Evolutionary conservation across 2,329 filamentous ascomycete genomes (phyloP).

Genomic region (Lecanicillium sp.): DNA sequence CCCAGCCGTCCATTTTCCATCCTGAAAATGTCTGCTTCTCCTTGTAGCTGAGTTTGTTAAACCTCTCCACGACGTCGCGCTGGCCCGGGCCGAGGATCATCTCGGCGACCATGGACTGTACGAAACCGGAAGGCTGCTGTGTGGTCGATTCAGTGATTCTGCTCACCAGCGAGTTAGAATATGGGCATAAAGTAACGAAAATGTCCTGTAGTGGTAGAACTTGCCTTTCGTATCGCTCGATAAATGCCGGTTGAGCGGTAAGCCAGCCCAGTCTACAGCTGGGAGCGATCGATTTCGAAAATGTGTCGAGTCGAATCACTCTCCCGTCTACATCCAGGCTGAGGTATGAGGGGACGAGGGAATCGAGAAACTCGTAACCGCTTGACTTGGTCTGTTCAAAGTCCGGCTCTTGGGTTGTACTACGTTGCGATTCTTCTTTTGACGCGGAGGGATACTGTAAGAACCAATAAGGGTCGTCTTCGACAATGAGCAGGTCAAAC

Average conservation of each 20-base stretch:
- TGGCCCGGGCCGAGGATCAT: conserved; percentile 65
- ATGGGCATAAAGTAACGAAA: too few relatives aligned
- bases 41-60: conserved; percentile 35
- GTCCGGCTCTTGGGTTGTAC: conserved; percentile 22
- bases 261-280: conserved; percentile 89
- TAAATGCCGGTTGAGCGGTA: conserved; percentile 70
- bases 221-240: conserved; percentile 56
- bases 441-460: conserved; percentile 76
- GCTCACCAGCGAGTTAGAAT: conserved; percentile 19
- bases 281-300: conserved; percentile 87
- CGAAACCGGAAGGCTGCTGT: conserved; percentile 82
- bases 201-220: not conserved
- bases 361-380: conserved; percentile 74
- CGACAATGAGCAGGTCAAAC: conserved; percentile 84
- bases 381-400: conserved; percentile 31
- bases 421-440: conserved; percentile 32
- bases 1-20: conserved; percentile 81
- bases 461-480: conserved; percentile 96
- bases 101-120: conserved; percentile 74
- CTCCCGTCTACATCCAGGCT: conserved; percentile 77
- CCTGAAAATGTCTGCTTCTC: conserved; percentile 43
- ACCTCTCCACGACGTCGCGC: conserved; percentile 32
- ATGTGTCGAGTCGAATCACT: conserved; percentile 84
- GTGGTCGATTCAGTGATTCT: conserved; percentile 73
- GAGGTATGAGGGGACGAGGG: conserved; percentile 74